Evolutionary conservation across 2,329 filamentous ascomycete species (phyloP), one percentile per base, ranked within the genome.

Genomic region (Zasmidium cellare): DNA sequence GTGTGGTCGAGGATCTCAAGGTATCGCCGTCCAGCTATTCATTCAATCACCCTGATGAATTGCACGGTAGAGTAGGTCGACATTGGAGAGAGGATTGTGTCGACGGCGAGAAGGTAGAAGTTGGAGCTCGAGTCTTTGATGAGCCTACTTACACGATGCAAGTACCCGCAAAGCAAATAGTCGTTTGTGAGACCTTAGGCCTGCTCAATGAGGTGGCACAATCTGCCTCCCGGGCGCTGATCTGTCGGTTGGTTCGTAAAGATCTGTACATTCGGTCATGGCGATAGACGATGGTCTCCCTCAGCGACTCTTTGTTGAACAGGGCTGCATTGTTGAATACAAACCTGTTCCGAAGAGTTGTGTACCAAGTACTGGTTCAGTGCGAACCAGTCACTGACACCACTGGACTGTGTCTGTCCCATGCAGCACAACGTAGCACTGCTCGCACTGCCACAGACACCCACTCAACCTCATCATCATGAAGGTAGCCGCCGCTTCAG

Each of bases 401-500:
- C 16, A 5, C 16, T 3, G 12, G 35, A 41, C 16, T 14, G 35
- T 14, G 16, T 18, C 35, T 41, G 35, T 41, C 12, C 16, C n/a
- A 41, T 14, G 35, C 35, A 41, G 35, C 35, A 41, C 35, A 41
- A n/a, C 12, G n/a, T n/a, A 28, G 20, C 22, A n/a, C 23, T 28
- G 23, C 5, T 9, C 11, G 11, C 47, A 49, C 24, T 16, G 20
- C 47, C 23, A 18, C 22, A n/a, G 6, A 41, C 3, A 5, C 16
- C 16, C 12, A 14, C n/a, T 24, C n/a, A 22, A 47, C 5, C 45
- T n/a, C 46, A 46, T 28, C 22, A 53, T 46, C 22, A 28, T 47
- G 45, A 11, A 35, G 14, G 24, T 9, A 38, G 25, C 46, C 51
- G 53, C 6, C 57, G 48, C 51, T 56, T 67, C 45, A 69, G 50